These are phyloP conservation scores for Wallacemonas sp. DNA, from an alignment of 208 protist genomes.

Conservation along the genomic window DNA sequence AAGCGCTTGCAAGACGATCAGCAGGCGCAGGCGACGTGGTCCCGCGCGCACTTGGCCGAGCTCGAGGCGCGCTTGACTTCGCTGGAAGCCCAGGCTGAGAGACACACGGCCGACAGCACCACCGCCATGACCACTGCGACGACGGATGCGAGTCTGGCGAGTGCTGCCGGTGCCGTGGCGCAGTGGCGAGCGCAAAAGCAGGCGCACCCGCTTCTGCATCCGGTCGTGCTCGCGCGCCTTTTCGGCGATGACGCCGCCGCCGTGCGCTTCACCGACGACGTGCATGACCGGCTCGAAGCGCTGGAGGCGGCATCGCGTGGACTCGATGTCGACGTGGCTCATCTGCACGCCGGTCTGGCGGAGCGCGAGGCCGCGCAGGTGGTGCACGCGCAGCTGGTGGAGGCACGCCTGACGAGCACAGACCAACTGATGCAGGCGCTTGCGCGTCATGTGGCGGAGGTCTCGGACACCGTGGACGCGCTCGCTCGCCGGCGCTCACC, in stretches of 20 bases:
- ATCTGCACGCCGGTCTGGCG: not conserved
- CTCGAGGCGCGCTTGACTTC: not conserved
- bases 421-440: constrained; percentile 1
- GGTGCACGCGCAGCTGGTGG: not conserved
- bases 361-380: not conserved
- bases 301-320: not conserved
- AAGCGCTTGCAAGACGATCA: not conserved
- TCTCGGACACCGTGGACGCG: not conserved
- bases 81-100: not conserved
- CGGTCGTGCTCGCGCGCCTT: not conserved
- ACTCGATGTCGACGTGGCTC: not conserved
- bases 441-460: not conserved
- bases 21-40: not conserved
- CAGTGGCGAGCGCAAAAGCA: not conserved
- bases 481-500: no score
- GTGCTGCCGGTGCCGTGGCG: no score
- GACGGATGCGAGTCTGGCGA: no score
- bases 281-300: not conserved
- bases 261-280: not conserved
- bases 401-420: constrained; percentile 1
- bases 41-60: not conserved
- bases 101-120: not conserved
- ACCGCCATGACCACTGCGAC: no score
- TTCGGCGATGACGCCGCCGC: constrained; percentile 11
- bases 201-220: constrained; percentile 6